phyloP scores from a whole-genome alignment of 345 rosid species.

The Conringia planisiliqua region DNA sequence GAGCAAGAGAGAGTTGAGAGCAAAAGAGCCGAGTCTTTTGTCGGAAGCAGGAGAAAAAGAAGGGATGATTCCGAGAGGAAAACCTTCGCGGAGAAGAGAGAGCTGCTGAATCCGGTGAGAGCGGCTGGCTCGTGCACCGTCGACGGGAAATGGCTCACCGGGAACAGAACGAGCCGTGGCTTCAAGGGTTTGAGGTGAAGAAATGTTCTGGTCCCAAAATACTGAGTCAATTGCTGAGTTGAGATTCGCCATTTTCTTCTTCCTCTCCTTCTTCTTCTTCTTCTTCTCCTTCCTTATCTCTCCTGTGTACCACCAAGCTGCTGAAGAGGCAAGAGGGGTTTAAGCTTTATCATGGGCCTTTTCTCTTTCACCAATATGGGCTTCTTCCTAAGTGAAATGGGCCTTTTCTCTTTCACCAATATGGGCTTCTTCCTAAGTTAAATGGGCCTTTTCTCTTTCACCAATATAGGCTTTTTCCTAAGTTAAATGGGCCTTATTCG shows the following conservation, averaged over 20 bases:
- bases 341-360: conserved; percentile 23
- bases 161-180: conserved; percentile 70
- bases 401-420: not conserved
- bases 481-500: not conserved
- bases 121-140: conserved; percentile 63
- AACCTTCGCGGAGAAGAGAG: conserved; percentile 59
- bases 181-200: conserved; percentile 62
- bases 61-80: conserved; percentile 82
- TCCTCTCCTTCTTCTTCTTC: not conserved
- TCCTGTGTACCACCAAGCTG: not conserved
- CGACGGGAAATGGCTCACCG: conserved; percentile 66
- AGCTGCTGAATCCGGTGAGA: conserved; percentile 86
- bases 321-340: conserved; percentile 9
- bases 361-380: not conserved
- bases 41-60: conserved; percentile 49
- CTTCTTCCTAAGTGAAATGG: not conserved
- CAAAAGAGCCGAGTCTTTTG: conserved; percentile 61
- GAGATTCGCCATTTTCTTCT: conserved; percentile 58
- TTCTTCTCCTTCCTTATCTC: conserved; percentile 33
- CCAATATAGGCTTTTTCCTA: not conserved
- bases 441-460: conserved; percentile 9
- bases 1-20: conserved; percentile 66
- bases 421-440: not conserved
- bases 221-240: conserved; percentile 76
- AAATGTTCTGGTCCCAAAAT: conserved; percentile 72